These are phyloP conservation scores for Acer negundo DNA, from an alignment of 345 rosid species.

Conservation along the genomic window DNA sequence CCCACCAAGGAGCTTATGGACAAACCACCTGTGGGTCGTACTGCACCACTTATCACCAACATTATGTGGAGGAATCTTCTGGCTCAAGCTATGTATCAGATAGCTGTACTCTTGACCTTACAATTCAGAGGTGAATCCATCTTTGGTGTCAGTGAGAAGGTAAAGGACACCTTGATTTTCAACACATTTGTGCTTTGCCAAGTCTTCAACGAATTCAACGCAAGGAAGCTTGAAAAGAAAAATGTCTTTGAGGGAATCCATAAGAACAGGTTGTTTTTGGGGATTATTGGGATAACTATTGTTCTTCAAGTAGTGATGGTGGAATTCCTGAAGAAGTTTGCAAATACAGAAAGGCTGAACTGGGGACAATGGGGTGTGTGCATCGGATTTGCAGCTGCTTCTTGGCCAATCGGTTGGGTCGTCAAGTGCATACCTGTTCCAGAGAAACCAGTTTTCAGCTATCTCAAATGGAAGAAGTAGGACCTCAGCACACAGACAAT, in stretches of 20 bases:
- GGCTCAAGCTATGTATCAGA: conserved; percentile 69
- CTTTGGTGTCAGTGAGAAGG: conserved; percentile 48
- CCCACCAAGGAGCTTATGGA: conserved; percentile 71
- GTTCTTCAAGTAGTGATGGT: conserved; percentile 73
- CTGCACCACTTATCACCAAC: conserved; percentile 65
- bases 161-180: conserved; percentile 67
- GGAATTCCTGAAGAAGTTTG: conserved; percentile 70
- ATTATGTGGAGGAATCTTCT: conserved; percentile 79
- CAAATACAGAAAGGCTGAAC: conserved; percentile 66
- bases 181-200: conserved; percentile 74
- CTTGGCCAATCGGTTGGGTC: conserved; percentile 76
- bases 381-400: conserved; percentile 48
- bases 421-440: conserved; percentile 69
- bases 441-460: conserved; percentile 43
- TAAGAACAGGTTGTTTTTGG: conserved; percentile 63
- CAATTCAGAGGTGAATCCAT: conserved; percentile 67
- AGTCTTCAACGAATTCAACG: conserved; percentile 81
- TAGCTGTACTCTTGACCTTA: conserved; percentile 56
- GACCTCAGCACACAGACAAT: no score
- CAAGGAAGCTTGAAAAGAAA: conserved; percentile 73
- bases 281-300: conserved; percentile 52
- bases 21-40: conserved; percentile 59
- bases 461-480: background rate
- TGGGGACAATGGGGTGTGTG: conserved; percentile 75
- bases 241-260: conserved; percentile 69